Percentiles rank a stretch among this genome's conserved stretches.
Conservation (phyloP, 2,329 filamentous ascomycete species). For the Fusarium staphyleae region DNA sequence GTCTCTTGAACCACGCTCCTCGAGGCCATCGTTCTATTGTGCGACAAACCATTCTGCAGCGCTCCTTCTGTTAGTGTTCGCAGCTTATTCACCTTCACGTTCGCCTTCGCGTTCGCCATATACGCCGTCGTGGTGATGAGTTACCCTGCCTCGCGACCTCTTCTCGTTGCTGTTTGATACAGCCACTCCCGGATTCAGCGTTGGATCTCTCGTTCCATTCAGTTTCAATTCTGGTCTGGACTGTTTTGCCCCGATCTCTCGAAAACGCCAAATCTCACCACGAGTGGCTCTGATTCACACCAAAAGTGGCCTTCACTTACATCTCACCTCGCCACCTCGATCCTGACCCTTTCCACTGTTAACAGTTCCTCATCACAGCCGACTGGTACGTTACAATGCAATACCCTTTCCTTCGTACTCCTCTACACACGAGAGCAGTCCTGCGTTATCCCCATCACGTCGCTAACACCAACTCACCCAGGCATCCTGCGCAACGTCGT, state of each 20-base stretch:
- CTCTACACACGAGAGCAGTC: conserved; percentile 11
- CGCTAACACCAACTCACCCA: conserved; percentile 36
- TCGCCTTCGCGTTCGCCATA: conserved; percentile 1
- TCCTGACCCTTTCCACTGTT: conserved; percentile 7
- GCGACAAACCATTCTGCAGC: neutral
- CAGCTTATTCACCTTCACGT: neutral
- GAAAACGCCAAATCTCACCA: conserved; percentile 22
- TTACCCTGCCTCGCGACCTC: conserved; percentile 1
- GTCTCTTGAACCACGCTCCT: neutral
- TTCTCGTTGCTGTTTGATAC: conserved; percentile 31
- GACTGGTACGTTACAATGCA: conserved; percentile 30
- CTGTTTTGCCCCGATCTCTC: conserved; percentile 23
- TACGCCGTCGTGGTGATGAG: conserved; percentile 24
- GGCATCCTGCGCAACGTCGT: conserved; percentile 36
- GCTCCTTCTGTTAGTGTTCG: neutral
- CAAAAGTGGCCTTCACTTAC: conserved; percentile 16
- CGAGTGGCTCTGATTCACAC: conserved; percentile 34
- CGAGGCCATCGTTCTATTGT: neutral
- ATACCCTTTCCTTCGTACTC: conserved; percentile 17
- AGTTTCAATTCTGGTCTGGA: conserved; percentile 17
- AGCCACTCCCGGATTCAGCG: conserved; percentile 27
- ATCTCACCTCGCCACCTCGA: conserved; percentile 13
- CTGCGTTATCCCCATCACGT: conserved; percentile 13
- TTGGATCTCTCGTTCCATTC: conserved; percentile 18
- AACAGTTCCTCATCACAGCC: conserved; percentile 7